These are phyloP conservation scores for Thermomucor indicae-seudaticae DNA, from an alignment of 371 early-diverging fungal genomes.

Conservation along the genomic window DNA sequence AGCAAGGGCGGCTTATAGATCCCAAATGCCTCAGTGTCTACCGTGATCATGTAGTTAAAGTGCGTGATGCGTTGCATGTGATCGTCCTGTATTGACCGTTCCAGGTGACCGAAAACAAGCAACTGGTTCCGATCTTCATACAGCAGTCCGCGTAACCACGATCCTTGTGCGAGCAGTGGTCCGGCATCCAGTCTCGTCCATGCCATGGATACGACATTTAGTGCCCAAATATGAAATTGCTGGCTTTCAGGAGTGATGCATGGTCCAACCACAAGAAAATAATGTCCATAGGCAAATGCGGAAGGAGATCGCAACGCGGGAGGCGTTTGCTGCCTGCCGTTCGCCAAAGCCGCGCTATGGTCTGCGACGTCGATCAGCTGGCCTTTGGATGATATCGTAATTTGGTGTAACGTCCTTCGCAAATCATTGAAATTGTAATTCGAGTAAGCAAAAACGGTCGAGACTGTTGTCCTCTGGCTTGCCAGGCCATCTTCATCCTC, in stretches of 20 bases:
- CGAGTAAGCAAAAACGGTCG: slow-evolving; percentile 51
- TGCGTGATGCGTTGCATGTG: slow-evolving; percentile 66
- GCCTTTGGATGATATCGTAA: slow-evolving; percentile 32
- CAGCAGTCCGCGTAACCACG: slow-evolving; percentile 69
- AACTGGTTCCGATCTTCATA: slow-evolving; percentile 54
- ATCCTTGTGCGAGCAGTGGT: slow-evolving; percentile 54
- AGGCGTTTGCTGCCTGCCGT: slow-evolving; percentile 44
- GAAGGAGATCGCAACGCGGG: slow-evolving; percentile 75
- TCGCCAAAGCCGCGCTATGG: slow-evolving; percentile 13
- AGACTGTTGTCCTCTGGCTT: neutral
- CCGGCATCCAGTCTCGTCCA: slow-evolving; percentile 72
- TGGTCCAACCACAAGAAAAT: slow-evolving; percentile 67
- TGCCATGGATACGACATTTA: slow-evolving; percentile 50
- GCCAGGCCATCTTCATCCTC: neutral
- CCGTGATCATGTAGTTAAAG: slow-evolving; percentile 53
- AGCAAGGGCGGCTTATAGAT: slow-evolving; percentile 42
- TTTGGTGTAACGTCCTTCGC: slow-evolving; percentile 58
- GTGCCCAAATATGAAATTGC: slow-evolving; percentile 70
- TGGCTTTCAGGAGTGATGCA: slow-evolving; percentile 53
- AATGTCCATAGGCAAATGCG: slow-evolving; percentile 59
- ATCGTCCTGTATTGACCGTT: slow-evolving; percentile 57
- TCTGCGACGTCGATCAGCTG: slow-evolving; percentile 43
- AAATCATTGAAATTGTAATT: slow-evolving; percentile 64
- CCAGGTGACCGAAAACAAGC: slow-evolving; percentile 70
- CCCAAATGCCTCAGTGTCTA: slow-evolving; percentile 66